These are phyloP conservation scores for Phytophthora europaea DNA, from an alignment of 352 stramenopile species.

Conservation along the genomic window DNA sequence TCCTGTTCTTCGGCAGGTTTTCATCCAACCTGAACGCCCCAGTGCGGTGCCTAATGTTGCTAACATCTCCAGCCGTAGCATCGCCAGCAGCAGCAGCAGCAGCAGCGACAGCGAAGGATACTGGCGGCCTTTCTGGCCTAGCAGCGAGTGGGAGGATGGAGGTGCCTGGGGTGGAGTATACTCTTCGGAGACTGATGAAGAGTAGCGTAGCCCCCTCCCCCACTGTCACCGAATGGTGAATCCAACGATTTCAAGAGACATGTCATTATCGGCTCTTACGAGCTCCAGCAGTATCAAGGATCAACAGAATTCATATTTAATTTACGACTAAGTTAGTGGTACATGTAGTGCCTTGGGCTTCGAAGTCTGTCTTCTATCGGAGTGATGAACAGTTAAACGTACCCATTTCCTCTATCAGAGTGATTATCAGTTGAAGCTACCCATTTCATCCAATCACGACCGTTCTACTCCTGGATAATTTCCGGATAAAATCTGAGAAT, in stretches of 20 bases:
- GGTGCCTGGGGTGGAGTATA: no score
- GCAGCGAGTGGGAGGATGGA: no score
- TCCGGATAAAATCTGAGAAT: no score
- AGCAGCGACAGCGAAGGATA: no score
- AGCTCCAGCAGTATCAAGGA: not conserved
- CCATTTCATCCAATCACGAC: not conserved
- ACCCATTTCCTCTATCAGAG: no score
- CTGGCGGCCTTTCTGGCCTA: no score
- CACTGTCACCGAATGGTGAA: not conserved
- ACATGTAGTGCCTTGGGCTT: no score
- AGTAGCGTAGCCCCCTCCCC: not conserved
- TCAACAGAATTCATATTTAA: not conserved
- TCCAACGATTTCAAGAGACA: not conserved
- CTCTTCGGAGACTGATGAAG: not conserved
- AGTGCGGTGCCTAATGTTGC: no score
- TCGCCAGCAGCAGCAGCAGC: no score
- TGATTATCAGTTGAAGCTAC: not conserved
- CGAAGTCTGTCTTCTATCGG: no score
- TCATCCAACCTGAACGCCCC: not conserved
- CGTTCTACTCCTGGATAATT: not conserved
- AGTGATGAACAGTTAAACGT: no score
- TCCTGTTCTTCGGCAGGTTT: slow-evolving; percentile 4
- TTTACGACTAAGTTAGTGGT: not conserved
- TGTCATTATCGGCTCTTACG: not conserved
- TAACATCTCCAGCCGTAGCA: no score